Conservation (phyloP, 202 grass and related monocot genomes). For the Brachypodium distachyon region DNA sequence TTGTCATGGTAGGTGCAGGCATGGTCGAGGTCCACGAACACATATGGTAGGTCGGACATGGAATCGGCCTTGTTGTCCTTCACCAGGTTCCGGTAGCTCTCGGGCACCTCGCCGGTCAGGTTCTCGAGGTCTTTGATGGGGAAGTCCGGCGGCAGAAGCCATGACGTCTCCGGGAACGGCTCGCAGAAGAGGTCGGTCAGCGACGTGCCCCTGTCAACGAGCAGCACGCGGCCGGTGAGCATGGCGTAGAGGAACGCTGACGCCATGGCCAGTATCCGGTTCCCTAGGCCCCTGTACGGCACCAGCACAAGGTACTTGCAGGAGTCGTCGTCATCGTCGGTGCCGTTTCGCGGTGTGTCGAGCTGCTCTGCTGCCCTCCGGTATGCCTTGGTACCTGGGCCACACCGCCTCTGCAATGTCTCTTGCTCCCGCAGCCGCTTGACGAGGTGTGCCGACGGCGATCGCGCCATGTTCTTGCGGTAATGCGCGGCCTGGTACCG, state of each 20-base stretch:
- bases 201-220: slow-evolving; percentile 41
- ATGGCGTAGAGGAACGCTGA: slow-evolving; percentile 80
- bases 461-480: slow-evolving; percentile 28
- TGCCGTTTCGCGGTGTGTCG: neutral
- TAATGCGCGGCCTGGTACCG: slow-evolving; percentile 40
- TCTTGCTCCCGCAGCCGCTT: slow-evolving; percentile 55
- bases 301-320: slow-evolving; percentile 73
- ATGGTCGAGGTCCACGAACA: slow-evolving; percentile 66
- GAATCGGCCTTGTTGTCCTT: neutral
- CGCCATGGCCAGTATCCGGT: slow-evolving; percentile 53
- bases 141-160: slow-evolving; percentile 62
- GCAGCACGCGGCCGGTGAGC: slow-evolving; percentile 53
- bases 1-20: slow-evolving; percentile 45
- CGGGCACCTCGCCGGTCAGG: slow-evolving; percentile 16
- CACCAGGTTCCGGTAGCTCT: slow-evolving; percentile 53
- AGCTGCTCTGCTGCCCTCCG: slow-evolving; percentile 30
- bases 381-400: slow-evolving; percentile 50
- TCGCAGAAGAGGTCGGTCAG: slow-evolving; percentile 65
- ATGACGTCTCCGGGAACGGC: slow-evolving; percentile 60
- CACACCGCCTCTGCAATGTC: slow-evolving; percentile 64
- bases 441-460: slow-evolving; percentile 43
- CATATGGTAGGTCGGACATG: slow-evolving; percentile 24
- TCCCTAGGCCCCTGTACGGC: slow-evolving; percentile 63
- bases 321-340: neutral
- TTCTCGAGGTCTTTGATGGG: slow-evolving; percentile 22